phyloP scores from a whole-genome alignment of 768 basidiomycete genomes.

The Suillus bovinus region DNA sequence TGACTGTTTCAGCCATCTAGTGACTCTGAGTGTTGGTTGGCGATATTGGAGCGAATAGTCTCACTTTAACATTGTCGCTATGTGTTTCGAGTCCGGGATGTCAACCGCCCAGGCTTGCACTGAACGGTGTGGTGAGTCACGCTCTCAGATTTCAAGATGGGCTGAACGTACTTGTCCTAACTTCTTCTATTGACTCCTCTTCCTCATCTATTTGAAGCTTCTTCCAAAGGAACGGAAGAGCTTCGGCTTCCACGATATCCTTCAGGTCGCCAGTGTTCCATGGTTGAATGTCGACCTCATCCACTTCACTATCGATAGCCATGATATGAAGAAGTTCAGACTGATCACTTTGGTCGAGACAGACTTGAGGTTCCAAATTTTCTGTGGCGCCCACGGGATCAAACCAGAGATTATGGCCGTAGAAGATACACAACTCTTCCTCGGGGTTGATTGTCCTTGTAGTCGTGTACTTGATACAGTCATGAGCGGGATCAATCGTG shows the following conservation, averaged over 20 bases:
- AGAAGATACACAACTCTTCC: conserved; percentile 82
- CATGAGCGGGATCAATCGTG: conserved; percentile 47
- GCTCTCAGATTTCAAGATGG: conserved; percentile 1
- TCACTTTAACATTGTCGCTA: conserved; percentile 64
- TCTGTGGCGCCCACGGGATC: conserved; percentile 36
- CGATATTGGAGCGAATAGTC: conserved; percentile 10
- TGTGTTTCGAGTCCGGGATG: conserved; percentile 59
- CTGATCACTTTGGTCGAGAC: neutral
- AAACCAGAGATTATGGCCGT: conserved; percentile 70
- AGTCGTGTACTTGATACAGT: conserved; percentile 66
- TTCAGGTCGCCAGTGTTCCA: conserved; percentile 37
- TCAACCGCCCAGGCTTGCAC: conserved; percentile 81
- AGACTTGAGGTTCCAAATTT: neutral
- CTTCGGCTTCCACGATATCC: conserved; percentile 53
- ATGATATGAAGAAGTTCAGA: neutral
- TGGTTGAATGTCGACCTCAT: conserved; percentile 9
- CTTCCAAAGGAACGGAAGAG: conserved; percentile 66
- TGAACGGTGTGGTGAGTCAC: conserved; percentile 25
- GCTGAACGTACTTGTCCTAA: conserved; percentile 38
- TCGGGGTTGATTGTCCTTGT: conserved; percentile 49
- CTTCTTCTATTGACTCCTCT: conserved; percentile 60
- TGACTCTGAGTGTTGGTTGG: neutral
- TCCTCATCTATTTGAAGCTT: conserved; percentile 55
- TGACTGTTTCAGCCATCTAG: conserved; percentile 69
- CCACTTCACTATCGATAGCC: neutral